Conservation (phyloP, 495 filamentous ascomycete species). For the Penicillium turbatum region DNA sequence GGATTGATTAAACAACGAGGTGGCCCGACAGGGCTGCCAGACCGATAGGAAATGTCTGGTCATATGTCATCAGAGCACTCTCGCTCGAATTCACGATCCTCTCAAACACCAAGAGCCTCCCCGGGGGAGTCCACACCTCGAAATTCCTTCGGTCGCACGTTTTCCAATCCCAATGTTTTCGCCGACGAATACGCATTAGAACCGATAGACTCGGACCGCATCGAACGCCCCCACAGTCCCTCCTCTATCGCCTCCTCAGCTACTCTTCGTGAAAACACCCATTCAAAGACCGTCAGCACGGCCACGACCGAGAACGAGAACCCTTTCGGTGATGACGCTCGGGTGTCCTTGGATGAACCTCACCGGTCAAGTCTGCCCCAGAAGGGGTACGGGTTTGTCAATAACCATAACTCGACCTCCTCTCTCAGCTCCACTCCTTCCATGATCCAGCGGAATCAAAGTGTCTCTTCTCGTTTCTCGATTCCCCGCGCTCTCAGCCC, state of each 20-base stretch:
- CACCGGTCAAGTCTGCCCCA: constrained; percentile 40
- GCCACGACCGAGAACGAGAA: constrained; percentile 34
- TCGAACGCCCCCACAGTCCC: constrained; percentile 31
- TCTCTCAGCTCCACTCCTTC: constrained; percentile 34
- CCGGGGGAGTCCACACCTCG: constrained; percentile 35
- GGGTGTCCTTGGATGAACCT: constrained; percentile 35
- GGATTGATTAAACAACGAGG: constrained; percentile 32
- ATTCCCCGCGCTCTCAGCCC: constrained; percentile 48
- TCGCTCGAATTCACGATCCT: constrained; percentile 40
- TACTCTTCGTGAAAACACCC: constrained; percentile 31
- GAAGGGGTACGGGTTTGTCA: constrained; percentile 33
- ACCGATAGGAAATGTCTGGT: constrained; percentile 42
- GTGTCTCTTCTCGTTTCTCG: constrained; percentile 42
- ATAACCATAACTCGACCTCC: constrained; percentile 32
- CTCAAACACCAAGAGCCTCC: constrained; percentile 27
- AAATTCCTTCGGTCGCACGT: constrained; percentile 36
- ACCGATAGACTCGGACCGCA: constrained; percentile 35
- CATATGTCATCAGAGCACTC: constrained; percentile 41
- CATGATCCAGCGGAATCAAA: constrained; percentile 37
- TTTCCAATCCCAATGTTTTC: constrained; percentile 50
- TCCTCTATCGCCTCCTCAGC: constrained; percentile 36
- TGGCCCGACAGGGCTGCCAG: constrained; percentile 45
- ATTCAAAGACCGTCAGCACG: constrained; percentile 24
- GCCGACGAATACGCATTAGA: constrained; percentile 52
- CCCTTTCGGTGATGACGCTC: constrained; percentile 43